These are phyloP conservation scores for Primulina huaijiensis DNA, from an alignment of 257 asterid species.

Conservation along the genomic window DNA sequence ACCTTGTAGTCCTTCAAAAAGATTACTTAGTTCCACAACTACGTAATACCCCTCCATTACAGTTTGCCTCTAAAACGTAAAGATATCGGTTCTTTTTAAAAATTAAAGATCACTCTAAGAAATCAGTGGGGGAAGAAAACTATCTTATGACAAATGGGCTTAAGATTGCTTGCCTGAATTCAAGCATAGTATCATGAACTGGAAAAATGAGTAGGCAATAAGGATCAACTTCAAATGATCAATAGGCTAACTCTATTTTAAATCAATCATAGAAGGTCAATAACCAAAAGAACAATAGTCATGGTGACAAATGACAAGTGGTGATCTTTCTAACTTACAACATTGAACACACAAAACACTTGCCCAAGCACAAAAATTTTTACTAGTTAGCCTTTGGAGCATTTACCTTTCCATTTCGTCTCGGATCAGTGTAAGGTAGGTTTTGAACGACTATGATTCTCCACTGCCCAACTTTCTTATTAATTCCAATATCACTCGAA, in stretches of 20 bases:
- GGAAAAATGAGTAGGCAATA: not conserved
- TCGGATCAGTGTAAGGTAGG: slow-evolving; percentile 43
- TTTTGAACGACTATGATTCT: slow-evolving; percentile 41
- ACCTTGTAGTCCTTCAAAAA: not conserved
- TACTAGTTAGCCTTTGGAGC: not conserved
- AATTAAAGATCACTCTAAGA: not conserved
- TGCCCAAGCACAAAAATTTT: not conserved
- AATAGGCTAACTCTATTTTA: too few relatives aligned
- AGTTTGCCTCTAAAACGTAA: not conserved
- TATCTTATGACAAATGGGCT: not conserved
- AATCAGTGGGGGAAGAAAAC: not conserved
- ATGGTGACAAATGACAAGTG: not conserved
- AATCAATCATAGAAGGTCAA: not conserved
- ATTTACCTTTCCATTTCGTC: slow-evolving; percentile 52
- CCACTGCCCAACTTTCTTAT: slow-evolving; percentile 44
- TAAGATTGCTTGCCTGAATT: not conserved
- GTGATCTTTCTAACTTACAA: slow-evolving; percentile 4
- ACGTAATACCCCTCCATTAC: not conserved
- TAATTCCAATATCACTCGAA: slow-evolving; percentile 36
- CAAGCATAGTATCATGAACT: not conserved
- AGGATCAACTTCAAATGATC: not conserved
- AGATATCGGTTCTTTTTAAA: not conserved
- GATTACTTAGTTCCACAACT: not conserved
- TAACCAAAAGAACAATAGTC: not conserved
- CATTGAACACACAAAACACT: not conserved